Evolutionary conservation across 345 rosid species (phyloP), one percentile per base, ranked within the genome.

Genomic region (Litchi chinensis): DNA sequence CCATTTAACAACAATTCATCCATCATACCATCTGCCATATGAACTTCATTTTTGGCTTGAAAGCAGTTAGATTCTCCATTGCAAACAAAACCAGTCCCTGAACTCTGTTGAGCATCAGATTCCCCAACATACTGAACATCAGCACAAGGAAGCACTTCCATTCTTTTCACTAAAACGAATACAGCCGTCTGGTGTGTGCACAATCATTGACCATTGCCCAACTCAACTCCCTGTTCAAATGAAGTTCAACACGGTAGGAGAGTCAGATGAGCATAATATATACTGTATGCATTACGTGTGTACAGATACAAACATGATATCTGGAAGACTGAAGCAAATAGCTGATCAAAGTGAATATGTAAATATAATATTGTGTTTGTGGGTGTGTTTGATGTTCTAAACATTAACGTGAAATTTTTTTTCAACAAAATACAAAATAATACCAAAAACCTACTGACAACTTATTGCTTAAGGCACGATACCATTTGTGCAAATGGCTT

Each of bases 121-220:
- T 89, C 90, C 41, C 84, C 87, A 70, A 73, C 83, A 69, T 80
- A 79, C 79, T 86, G 88, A 83, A 83, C 83, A 79, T 86, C 92
- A 74, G 90, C 85, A 84, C 85, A 85, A 75, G 92, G 79, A 77
- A 88, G 79, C 73, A 85, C 78, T 77, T 93, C 93, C 95, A 93
- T 91, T 65, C 71, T 83, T 83, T 76, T 83, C 75, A 40, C 71
- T 66, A 62, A 81, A 77, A 70, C 68, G 48, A 72, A 50, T 64
- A 68, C 41, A 68, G 63, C 50, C 32, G 62, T 79, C 48, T 46
- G 77, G 72, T 44, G 41, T 44, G 81, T 54, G 71, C 62, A 80
- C 43, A 48, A 73, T 71, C 78, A 44, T 56, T 65, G 73, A 74
- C 54, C 79, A 68, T 70, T 72, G 64, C 59, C 48, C 37, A 82